A percentile compares a stretch with the other conserved stretches of the same genome.
These are phyloP conservation scores for Syzygium aqueum DNA, from an alignment of 345 rosid species.

Conservation along the genomic window DNA sequence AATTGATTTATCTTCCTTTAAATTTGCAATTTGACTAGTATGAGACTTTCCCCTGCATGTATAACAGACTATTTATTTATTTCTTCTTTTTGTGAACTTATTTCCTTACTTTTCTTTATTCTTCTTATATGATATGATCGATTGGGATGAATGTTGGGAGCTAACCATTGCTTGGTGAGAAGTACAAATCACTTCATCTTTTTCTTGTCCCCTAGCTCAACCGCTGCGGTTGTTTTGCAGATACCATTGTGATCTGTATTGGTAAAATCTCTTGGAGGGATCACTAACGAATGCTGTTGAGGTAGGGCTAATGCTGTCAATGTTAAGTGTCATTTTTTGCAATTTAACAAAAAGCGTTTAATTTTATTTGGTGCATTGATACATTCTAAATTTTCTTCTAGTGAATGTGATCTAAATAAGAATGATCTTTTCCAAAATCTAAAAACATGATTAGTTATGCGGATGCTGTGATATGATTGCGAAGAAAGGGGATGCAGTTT, in stretches of 20 bases:
- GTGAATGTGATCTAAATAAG: not conserved
- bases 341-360: not conserved
- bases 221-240: not conserved
- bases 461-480: too few species aligned
- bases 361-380: not conserved
- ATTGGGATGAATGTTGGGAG: too few species aligned
- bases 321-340: not conserved
- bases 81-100: too few species aligned
- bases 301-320: not conserved
- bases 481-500: too few species aligned
- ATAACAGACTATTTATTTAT: too few species aligned
- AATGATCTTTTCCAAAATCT: not conserved
- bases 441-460: too few species aligned
- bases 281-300: fast-evolving
- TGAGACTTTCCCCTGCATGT: too few species aligned
- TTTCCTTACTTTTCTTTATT: too few species aligned
- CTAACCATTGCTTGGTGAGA: too few species aligned
- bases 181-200: not conserved
- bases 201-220: not conserved
- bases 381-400: not conserved
- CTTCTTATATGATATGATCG: too few species aligned
- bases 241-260: not conserved
- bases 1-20: too few species aligned
- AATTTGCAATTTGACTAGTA: too few species aligned
- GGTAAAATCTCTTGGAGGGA: not conserved